These are phyloP conservation scores for Acanthamoeba lenticulata DNA, from an alignment of 208 protist genomes.

Conservation along the genomic window DNA sequence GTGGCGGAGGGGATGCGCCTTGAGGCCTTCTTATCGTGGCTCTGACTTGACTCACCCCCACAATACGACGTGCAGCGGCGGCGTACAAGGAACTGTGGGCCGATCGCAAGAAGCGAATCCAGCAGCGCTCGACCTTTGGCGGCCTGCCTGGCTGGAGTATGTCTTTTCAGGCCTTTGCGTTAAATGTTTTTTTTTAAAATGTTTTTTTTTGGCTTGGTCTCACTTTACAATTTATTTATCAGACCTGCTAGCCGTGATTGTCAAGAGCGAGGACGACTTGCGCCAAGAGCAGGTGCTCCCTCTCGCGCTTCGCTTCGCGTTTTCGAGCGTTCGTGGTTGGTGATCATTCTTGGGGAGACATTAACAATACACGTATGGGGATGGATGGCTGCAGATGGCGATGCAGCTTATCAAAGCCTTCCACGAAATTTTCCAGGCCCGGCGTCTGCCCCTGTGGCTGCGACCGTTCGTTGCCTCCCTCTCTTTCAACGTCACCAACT, in stretches of 20 bases:
- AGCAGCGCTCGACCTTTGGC: constrained; percentile 28
- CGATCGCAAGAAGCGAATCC: constrained; percentile 53
- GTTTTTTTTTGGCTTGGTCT: too few species aligned
- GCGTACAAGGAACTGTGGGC: constrained; percentile 61
- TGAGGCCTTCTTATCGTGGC: too few species aligned
- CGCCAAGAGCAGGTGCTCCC: constrained; percentile 39
- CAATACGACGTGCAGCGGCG: not conserved
- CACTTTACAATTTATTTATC: too few species aligned
- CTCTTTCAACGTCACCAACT: not conserved
- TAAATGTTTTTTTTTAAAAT: too few species aligned
- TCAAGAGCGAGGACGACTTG: constrained; percentile 65
- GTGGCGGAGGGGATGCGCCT: too few species aligned
- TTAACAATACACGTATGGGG: too few species aligned
- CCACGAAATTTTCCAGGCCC: constrained; percentile 18
- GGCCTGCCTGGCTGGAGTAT: constrained; percentile 45
- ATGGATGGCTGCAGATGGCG: constrained; percentile 34
- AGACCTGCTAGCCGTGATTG: constrained; percentile 12
- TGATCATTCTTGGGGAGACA: too few species aligned
- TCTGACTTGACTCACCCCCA: too few species aligned
- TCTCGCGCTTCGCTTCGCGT: not conserved
- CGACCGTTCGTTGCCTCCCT: constrained; percentile 10
- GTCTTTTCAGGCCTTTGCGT: too few species aligned
- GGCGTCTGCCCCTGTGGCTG: constrained; percentile 43
- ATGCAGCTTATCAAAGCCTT: constrained; percentile 66
- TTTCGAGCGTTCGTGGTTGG: too few species aligned